phyloP scores from a whole-genome alignment of 2,329 filamentous ascomycete genomes.

The Scedosporium boydii region DNA sequence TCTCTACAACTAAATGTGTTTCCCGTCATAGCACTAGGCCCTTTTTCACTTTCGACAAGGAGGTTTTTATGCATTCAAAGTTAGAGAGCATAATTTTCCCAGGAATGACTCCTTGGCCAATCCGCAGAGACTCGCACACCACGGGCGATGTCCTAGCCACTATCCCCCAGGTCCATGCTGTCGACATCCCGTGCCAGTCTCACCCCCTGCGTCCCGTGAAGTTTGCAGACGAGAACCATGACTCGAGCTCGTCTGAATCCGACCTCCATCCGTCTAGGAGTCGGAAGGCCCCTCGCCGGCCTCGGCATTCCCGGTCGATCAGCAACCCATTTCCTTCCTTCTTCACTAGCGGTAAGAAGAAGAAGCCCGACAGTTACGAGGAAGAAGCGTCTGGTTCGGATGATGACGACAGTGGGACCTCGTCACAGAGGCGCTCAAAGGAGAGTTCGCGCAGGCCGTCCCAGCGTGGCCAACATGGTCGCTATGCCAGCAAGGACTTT shows the following conservation, averaged over 20 bases:
- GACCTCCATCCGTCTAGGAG: conserved; percentile 21
- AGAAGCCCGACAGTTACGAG: conserved; percentile 12
- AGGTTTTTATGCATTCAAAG: background rate
- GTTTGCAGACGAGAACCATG: conserved; percentile 10
- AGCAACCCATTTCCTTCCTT: conserved; percentile 73
- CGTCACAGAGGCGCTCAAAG: conserved; percentile 7
- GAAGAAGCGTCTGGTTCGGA: background rate
- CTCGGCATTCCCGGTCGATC: conserved; percentile 53
- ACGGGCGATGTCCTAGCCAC: background rate
- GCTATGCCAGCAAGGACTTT: conserved; percentile 42
- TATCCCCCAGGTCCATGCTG: background rate
- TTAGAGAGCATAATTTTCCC: background rate
- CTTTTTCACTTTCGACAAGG: background rate
- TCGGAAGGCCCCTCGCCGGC: background rate
- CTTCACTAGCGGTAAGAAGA: conserved; percentile 53
- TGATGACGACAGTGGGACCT: conserved; percentile 10
- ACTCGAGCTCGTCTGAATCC: conserved; percentile 36
- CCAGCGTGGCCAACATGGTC: conserved; percentile 20
- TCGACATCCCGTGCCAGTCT: conserved; percentile 14
- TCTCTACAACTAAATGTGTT: background rate
- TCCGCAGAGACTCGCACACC: background rate
- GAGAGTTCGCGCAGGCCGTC: background rate
- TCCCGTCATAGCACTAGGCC: background rate
- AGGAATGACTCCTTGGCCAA: conserved; percentile 3
- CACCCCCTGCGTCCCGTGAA: conserved; percentile 11